phyloP scores from a whole-genome alignment of 2,329 filamentous ascomycete genomes.

The Colletotrichum eremochloae region DNA sequence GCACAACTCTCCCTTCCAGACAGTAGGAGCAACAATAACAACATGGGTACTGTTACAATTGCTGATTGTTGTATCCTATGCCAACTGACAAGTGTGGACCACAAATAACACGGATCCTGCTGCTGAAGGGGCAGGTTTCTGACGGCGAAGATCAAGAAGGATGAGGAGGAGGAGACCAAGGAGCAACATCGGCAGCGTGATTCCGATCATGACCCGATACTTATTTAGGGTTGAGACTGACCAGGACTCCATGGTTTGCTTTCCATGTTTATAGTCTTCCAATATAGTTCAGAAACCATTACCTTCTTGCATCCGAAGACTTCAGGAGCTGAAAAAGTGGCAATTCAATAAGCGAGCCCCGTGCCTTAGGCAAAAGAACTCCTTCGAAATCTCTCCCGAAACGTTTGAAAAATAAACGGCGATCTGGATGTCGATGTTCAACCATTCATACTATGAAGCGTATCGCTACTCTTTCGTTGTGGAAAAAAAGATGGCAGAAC shows the following conservation, averaged over 20 bases:
- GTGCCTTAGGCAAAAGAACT: neutral
- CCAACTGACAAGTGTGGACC: too few relatives aligned
- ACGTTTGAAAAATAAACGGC: too few relatives aligned
- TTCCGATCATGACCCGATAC: neutral
- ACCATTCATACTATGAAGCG: neutral
- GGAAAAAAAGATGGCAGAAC: neutral
- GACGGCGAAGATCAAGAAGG: too few relatives aligned
- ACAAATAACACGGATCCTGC: too few relatives aligned
- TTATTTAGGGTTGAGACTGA: neutral
- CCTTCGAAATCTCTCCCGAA: neutral
- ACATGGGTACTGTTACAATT: too few relatives aligned
- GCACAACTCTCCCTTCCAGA: too few relatives aligned
- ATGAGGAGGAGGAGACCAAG: too few relatives aligned
- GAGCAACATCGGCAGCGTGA: too few relatives aligned
- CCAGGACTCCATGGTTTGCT: neutral
- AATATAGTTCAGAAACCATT: neutral
- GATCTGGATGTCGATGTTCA: neutral
- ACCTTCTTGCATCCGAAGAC: neutral
- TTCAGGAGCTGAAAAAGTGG: neutral
- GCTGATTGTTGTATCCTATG: too few relatives aligned
- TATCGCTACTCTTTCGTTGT: neutral
- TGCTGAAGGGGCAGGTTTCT: too few relatives aligned
- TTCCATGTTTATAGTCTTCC: neutral
- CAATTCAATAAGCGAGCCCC: neutral
- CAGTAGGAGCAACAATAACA: too few relatives aligned